A percentile compares a stretch with the other conserved stretches of the same genome.
Evolutionary conservation across 192 early-diverging fungal species (phyloP).

Genomic region (Backusella westeae): DNA sequence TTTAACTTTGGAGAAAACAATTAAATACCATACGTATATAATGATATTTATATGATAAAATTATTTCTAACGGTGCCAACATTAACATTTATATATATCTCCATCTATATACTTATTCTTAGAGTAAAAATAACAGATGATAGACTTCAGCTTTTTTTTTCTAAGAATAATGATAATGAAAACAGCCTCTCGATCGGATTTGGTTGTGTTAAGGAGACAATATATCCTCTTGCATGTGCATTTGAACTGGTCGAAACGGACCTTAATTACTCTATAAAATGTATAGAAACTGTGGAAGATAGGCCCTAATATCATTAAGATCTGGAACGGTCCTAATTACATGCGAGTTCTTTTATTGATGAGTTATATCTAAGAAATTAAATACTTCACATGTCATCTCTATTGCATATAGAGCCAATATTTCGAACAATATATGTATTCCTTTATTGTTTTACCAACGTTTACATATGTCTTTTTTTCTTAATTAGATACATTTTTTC

Average conservation of each 20-base stretch:
- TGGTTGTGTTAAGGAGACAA: not conserved
- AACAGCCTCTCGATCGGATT: not conserved
- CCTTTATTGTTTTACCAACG: too few species aligned
- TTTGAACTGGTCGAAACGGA: not conserved
- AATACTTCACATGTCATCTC: not conserved
- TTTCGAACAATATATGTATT: too few species aligned
- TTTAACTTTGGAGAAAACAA: not conserved
- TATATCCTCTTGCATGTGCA: not conserved
- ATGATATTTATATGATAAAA: not conserved
- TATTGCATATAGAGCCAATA: not conserved
- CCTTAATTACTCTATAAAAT: not conserved
- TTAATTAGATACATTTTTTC: too few species aligned
- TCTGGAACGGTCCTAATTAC: not conserved
- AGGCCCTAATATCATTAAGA: not conserved
- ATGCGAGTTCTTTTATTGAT: not conserved
- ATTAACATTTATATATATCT: not conserved
- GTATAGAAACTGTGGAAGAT: not conserved
- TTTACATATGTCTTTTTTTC: too few species aligned
- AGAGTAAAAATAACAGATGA: too few species aligned
- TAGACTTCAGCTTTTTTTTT: too few species aligned
- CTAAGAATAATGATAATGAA: not conserved
- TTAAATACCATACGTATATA: not conserved
- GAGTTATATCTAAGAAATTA: not conserved
- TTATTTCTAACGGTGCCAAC: not conserved
- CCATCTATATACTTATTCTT: not conserved